A percentile compares a stretch with the other conserved stretches of the same genome.
phyloP scores from a whole-genome alignment of 1,139 yeast genomes.

The Zygosaccharomyces sapae region DNA sequence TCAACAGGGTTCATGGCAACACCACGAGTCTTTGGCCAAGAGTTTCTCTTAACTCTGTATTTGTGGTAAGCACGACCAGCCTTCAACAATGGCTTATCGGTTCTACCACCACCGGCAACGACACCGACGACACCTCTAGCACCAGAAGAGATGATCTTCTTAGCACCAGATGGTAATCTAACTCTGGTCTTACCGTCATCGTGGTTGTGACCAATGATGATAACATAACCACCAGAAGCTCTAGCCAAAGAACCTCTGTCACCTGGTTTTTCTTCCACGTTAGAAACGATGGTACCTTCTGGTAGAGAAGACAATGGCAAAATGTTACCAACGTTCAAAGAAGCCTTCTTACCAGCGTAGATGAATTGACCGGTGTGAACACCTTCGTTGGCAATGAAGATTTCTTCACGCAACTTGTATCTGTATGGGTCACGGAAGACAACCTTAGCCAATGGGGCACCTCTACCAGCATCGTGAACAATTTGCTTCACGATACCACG shows the following conservation, averaged over 20 bases:
- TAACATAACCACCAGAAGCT: slow-evolving; percentile 99
- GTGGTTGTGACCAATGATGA: slow-evolving; percentile 98
- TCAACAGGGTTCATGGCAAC: slow-evolving; percentile 99
- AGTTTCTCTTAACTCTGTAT: slow-evolving; percentile 98
- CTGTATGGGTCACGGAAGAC: slow-evolving; percentile 99
- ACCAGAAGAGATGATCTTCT: slow-evolving; percentile 89
- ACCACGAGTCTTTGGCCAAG: slow-evolving; percentile 99
- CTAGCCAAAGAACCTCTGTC: slow-evolving; percentile 99
- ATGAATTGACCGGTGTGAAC: slow-evolving; percentile 98
- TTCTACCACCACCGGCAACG: slow-evolving; percentile 99
- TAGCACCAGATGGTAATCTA: slow-evolving; percentile 98
- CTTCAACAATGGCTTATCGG: slow-evolving; percentile 98
- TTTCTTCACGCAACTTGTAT: slow-evolving; percentile 96
- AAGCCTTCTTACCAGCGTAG: slow-evolving; percentile 98
- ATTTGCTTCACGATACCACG: slow-evolving; percentile 99
- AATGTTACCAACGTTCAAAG: slow-evolving; percentile 94
- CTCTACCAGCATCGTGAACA: slow-evolving; percentile 99
- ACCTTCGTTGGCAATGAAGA: slow-evolving; percentile 99
- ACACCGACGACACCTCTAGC: slow-evolving; percentile 99
- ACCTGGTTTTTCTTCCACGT: slow-evolving; percentile 98
- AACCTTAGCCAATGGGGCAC: slow-evolving; percentile 99
- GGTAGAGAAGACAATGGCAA: slow-evolving; percentile 96
- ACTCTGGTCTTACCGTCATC: slow-evolving; percentile 99
- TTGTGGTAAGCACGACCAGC: slow-evolving; percentile 99
- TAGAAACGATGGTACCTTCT: slow-evolving; percentile 98